Conservation (phyloP, 2,329 filamentous ascomycete species). For the Pleurostoma richardsiae region DNA sequence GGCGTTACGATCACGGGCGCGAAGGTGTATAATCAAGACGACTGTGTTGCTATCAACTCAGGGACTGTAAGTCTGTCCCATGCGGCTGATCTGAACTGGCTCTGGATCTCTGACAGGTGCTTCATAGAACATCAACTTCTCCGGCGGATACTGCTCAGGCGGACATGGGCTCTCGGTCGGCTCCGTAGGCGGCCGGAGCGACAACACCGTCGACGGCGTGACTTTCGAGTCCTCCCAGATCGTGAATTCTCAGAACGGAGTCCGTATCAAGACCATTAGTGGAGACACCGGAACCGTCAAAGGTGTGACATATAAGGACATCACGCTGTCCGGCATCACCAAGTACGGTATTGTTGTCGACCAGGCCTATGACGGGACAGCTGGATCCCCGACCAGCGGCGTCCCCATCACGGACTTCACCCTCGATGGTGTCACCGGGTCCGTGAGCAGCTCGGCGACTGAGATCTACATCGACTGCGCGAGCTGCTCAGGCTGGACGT, state of each 20-base stretch:
- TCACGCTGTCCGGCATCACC: conserved; percentile 7
- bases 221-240: conserved; percentile 41
- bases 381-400: conserved; percentile 5
- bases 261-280: conserved; percentile 8
- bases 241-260: conserved; percentile 46
- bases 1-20: conserved; percentile 45
- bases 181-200: conserved; percentile 45
- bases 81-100: no score
- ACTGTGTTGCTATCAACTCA: conserved; percentile 55
- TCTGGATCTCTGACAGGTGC: no score
- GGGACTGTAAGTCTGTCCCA: conserved; percentile 22
- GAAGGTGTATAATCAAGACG: conserved; percentile 52
- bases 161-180: conserved; percentile 53
- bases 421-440: conserved; percentile 5
- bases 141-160: conserved; percentile 36
- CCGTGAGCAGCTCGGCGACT: conserved; percentile 6
- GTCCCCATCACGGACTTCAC: conserved; percentile 8
- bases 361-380: conserved; percentile 9
- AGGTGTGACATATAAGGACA: conserved; percentile 7
- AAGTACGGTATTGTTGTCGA: conserved; percentile 10
- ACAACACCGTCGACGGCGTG: conserved; percentile 48
- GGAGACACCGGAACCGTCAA: conserved; percentile 6
- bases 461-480: conserved; percentile 8
- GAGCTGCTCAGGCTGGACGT: conserved; percentile 7
- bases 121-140: conserved; percentile 25